Conservation (phyloP, 495 filamentous ascomycete genomes). For the Chaetomidium leptoderma region DNA sequence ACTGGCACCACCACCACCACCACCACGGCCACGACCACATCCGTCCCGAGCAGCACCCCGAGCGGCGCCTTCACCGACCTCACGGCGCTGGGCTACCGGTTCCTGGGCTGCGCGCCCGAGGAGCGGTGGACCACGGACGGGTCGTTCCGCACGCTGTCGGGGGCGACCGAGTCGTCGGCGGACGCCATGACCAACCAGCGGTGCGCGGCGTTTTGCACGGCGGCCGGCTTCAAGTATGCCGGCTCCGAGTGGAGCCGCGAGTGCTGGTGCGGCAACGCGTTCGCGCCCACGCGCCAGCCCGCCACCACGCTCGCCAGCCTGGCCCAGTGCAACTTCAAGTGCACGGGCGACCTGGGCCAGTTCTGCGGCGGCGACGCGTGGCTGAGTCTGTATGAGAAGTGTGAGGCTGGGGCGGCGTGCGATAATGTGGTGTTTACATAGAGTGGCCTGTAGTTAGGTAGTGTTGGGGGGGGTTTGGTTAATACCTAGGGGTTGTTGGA, state of each 20-base stretch:
- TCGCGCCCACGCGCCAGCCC: slow-evolving; percentile 26
- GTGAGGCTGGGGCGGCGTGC: slow-evolving; percentile 22
- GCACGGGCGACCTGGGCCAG: slow-evolving; percentile 38
- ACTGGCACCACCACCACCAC: slow-evolving; percentile 8
- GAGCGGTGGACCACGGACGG: slow-evolving; percentile 25
- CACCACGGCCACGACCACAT: slow-evolving; percentile 6
- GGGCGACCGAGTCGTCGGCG: slow-evolving; percentile 25
- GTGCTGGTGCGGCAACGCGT: slow-evolving; percentile 58
- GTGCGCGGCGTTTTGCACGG: slow-evolving; percentile 53
- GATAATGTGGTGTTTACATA: slow-evolving; percentile 25
- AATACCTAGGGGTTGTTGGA: no score
- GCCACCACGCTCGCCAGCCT: slow-evolving; percentile 26
- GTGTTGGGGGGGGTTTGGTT: not conserved
- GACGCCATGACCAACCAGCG: slow-evolving; percentile 54
- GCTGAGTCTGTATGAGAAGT: slow-evolving; percentile 31
- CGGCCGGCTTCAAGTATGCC: slow-evolving; percentile 45
- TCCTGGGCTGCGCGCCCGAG: slow-evolving; percentile 32
- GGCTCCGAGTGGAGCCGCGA: slow-evolving; percentile 64
- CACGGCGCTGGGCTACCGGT: slow-evolving; percentile 25
- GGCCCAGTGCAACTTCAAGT: slow-evolving; percentile 35
- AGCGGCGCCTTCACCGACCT: slow-evolving; percentile 24
- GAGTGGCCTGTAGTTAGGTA: no score
- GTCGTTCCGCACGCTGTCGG: slow-evolving; percentile 31
- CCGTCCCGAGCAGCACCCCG: slow-evolving; percentile 2
- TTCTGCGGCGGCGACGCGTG: slow-evolving; percentile 42